These are phyloP conservation scores for Talaromyces adpressus DNA, from an alignment of 495 filamentous ascomycete genomes.

Conservation along the genomic window DNA sequence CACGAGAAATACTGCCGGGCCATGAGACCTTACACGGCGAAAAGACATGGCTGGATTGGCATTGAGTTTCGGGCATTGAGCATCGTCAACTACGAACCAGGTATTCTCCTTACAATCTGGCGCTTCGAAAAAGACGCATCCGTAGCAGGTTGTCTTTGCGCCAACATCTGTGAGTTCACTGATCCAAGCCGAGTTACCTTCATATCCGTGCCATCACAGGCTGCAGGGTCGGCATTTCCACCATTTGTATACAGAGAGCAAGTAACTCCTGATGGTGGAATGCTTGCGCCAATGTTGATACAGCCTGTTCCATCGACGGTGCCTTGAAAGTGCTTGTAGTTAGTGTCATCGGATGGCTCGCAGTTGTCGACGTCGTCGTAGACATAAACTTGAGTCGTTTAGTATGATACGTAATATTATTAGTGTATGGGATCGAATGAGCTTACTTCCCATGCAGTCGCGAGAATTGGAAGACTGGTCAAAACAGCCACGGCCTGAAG, in stretches of 20 bases:
- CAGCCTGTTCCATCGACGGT: not conserved
- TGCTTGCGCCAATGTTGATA: not conserved
- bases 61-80: not conserved
- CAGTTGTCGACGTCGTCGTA: not conserved
- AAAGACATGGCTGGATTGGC: no score
- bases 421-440: not conserved
- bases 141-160: not conserved
- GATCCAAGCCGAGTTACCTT: not conserved
- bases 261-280: not conserved
- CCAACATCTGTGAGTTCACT: not conserved
- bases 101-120: not conserved
- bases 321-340: not conserved
- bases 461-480: no score
- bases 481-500: no score
- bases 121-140: not conserved
- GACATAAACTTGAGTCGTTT: not conserved
- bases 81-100: not conserved
- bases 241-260: not conserved
- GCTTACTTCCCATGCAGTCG: no score
- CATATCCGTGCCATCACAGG: not conserved
- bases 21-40: no score
- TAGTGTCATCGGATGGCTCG: not conserved
- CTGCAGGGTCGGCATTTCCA: not conserved
- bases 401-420: not conserved
- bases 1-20: no score